A percentile compares a stretch with the other conserved stretches of the same genome.
Evolutionary conservation across 1,139 yeast species (phyloP).

Genomic region (Arxiozyma slooffiae): DNA sequence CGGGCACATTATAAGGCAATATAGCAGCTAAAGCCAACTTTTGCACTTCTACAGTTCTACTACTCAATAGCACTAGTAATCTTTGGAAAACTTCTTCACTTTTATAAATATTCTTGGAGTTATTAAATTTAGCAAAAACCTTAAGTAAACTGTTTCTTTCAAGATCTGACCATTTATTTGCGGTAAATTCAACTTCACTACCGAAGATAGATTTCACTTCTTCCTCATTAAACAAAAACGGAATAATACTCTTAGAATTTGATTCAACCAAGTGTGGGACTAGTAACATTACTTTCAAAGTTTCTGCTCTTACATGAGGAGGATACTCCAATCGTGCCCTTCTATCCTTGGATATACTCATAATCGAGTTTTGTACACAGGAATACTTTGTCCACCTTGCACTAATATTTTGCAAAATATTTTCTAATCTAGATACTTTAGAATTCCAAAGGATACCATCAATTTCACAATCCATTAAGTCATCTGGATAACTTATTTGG

Average conservation of each 20-base stretch:
- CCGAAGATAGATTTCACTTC: slow-evolving; percentile 25
- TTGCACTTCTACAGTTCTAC: slow-evolving; percentile 56
- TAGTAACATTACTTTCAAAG: slow-evolving; percentile 36
- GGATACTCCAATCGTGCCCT: slow-evolving; percentile 33
- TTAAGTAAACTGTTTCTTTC: slow-evolving; percentile 55
- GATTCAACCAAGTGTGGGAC: slow-evolving; percentile 62
- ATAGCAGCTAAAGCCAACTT: slow-evolving; percentile 63
- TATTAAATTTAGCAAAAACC: slow-evolving; percentile 55
- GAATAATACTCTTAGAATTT: slow-evolving; percentile 46
- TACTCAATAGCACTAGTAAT: slow-evolving; percentile 50
- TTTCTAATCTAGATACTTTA: slow-evolving; percentile 32
- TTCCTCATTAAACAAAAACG: slow-evolving; percentile 38
- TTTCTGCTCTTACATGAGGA: slow-evolving; percentile 25
- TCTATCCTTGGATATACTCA: slow-evolving; percentile 31
- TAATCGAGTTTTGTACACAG: slow-evolving; percentile 31
- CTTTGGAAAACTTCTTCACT: slow-evolving; percentile 46
- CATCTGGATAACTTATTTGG: slow-evolving; percentile 17
- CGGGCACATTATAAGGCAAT: slow-evolving; percentile 53
- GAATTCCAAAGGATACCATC: slow-evolving; percentile 25
- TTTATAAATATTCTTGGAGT: slow-evolving; percentile 45
- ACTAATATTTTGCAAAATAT: slow-evolving; percentile 25
- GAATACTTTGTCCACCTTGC: slow-evolving; percentile 24
- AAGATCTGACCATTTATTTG: slow-evolving; percentile 44
- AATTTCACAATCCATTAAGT: slow-evolving; percentile 8
- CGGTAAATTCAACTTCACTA: slow-evolving; percentile 17